phyloP scores from a whole-genome alignment of 371 early-diverging fungal species.

The Nosema granulosis region DNA sequence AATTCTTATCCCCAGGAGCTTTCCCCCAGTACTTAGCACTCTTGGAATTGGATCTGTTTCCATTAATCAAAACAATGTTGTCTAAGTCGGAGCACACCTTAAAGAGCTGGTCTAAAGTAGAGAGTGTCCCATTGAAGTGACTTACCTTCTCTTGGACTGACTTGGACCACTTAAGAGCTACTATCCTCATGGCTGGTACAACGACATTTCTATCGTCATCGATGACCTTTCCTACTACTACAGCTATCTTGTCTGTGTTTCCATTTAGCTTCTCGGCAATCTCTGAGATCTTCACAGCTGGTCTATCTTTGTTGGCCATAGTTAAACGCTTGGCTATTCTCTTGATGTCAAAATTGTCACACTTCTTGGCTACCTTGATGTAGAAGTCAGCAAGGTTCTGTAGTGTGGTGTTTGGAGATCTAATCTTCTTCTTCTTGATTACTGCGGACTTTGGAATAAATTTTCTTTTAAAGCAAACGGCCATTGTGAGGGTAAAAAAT shows the following conservation, averaged over 20 bases:
- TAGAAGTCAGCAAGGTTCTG: conserved; percentile 36
- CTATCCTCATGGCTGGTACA: conserved; percentile 63
- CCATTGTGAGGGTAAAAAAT: conserved; percentile 41
- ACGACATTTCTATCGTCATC: conserved; percentile 65
- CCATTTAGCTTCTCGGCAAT: conserved; percentile 49
- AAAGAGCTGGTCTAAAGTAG: conserved; percentile 66
- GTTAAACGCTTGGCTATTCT: conserved; percentile 54
- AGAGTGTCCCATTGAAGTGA: conserved; percentile 62
- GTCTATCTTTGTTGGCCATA: conserved; percentile 55
- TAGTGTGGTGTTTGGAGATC: conserved; percentile 28
- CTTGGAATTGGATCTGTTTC: conserved; percentile 59
- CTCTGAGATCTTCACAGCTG: conserved; percentile 58
- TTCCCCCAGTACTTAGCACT: conserved; percentile 65
- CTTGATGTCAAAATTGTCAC: conserved; percentile 22
- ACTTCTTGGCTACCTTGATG: conserved; percentile 39
- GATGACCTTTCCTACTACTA: conserved; percentile 65
- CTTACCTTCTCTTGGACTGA: conserved; percentile 63
- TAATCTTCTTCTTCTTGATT: conserved; percentile 14
- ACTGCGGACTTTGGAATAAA: conserved; percentile 33
- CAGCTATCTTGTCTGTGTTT: conserved; percentile 57
- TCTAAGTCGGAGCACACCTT: conserved; percentile 55
- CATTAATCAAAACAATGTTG: conserved; percentile 58
- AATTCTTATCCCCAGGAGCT: conserved; percentile 64
- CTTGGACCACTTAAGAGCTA: conserved; percentile 62
- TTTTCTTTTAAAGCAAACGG: conserved; percentile 8